Base-by-base conservation (phyloP, 805 yeast genomes). In the Yarrowia sp. region DNA sequence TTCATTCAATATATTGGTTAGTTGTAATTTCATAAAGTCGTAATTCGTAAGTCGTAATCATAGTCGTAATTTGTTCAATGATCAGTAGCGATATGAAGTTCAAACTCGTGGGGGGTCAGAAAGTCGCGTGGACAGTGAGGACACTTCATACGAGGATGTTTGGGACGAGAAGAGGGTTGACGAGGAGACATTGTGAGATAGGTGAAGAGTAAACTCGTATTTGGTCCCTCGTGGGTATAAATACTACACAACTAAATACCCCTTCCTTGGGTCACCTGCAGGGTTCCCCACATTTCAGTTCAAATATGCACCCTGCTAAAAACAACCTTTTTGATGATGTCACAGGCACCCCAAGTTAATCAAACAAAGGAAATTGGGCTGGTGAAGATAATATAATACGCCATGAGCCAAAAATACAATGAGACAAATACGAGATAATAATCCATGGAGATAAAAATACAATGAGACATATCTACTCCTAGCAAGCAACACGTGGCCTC, bases 201-300 rank as follows among this genome's bases (percentile, higher is more conserved):
- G 26, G n/a, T 22, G 46, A 19, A 11, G 9, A 3, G 28, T 4
- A 41, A 22, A 9, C 11, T 19, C 11, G n/a, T 2, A 17, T 10
- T 10, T 14, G n/a, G n/a, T n/a, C n/a, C n/a, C n/a, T n/a, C 28
- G 21, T 8, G 7, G 24, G 32, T 33, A 51, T n/a, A n/a, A n/a
- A n/a, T n/a, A n/a, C n/a, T n/a, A n/a, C n/a, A n/a, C n/a, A n/a
- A n/a, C n/a, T n/a, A n/a, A n/a, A n/a, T n/a, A 32, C 58, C 41
- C 58, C 58, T 48, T 48, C 14, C 26, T 51, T 12, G 40, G 43
- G 58, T 51, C 58, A 51, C 22, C 58, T 51, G 58, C 58, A 51
- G 33, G 22, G 10, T 51, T 32, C 58, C 58, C 58, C 58, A 51
- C 58, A 51, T 22, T 51, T 51, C 30, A 26, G 30, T 4, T 26